phyloP scores from a whole-genome alignment of 2,329 filamentous ascomycete genomes.

The Alternaria triticina region DNA sequence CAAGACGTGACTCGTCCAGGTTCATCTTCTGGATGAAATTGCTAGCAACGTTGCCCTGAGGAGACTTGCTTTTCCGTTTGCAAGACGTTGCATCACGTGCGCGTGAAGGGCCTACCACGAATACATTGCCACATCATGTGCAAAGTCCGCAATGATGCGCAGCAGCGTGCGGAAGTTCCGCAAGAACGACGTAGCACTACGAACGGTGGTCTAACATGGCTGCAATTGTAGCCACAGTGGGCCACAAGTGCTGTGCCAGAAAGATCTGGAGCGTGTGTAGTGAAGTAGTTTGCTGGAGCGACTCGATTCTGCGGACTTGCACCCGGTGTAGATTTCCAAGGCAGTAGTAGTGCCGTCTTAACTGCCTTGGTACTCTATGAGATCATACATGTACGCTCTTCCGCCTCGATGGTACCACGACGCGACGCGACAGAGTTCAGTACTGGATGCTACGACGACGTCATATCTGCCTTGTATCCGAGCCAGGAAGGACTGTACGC shows the following conservation, averaged over 20 bases:
- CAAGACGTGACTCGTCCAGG: neutral
- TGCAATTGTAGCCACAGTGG: neutral
- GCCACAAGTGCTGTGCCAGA: neutral
- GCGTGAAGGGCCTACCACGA: neutral
- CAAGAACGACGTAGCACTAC: neutral
- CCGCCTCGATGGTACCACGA: neutral
- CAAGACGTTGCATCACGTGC: neutral
- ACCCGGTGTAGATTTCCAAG: neutral
- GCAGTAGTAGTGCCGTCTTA: neutral
- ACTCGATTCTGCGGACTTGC: neutral
- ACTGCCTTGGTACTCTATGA: neutral
- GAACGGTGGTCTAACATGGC: neutral
- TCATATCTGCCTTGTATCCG: neutral
- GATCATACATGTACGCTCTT: neutral
- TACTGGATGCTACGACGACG: neutral
- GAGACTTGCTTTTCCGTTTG: neutral
- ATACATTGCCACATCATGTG: neutral
- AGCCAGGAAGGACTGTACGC: conserved; percentile 2
- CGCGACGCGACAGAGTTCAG: neutral
- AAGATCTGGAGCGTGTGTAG: neutral
- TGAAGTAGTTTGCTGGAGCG: neutral
- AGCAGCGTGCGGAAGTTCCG: neutral
- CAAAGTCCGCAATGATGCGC: neutral
- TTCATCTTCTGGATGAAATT: neutral
- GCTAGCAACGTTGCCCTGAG: neutral